Percentiles rank a stretch among this genome's conserved stretches.
Evolutionary conservation across 1,139 yeast genomes (phyloP).

Genomic region (Protomyces inundatus): DNA sequence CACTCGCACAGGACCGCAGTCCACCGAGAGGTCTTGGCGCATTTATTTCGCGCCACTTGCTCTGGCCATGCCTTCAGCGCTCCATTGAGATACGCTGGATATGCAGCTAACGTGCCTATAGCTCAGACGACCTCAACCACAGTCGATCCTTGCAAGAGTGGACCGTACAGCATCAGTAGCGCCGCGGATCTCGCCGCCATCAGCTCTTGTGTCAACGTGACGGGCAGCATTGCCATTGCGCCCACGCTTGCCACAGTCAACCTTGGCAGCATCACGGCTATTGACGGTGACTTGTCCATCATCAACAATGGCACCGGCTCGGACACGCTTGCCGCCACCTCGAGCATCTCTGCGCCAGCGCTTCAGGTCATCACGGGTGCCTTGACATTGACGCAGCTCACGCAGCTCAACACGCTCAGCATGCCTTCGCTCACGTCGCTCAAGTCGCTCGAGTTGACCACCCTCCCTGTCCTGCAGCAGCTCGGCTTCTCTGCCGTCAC

Average conservation of each 20-base stretch:
- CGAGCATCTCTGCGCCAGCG: constrained; percentile 67
- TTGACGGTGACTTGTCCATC: constrained; percentile 70
- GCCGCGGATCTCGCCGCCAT: constrained; percentile 72
- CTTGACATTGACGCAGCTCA: constrained; percentile 58
- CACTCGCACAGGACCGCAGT: no score
- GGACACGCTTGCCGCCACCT: constrained; percentile 40
- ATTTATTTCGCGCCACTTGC: no score
- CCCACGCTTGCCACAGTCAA: constrained; percentile 50
- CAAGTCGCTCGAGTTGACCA: constrained; percentile 69
- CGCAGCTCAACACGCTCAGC: constrained; percentile 61
- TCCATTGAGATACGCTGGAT: not conserved
- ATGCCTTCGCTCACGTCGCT: constrained; percentile 78
- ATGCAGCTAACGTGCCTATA: not conserved
- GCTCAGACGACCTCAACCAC: constrained; percentile 15
- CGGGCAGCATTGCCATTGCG: constrained; percentile 68
- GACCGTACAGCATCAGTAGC: constrained; percentile 43
- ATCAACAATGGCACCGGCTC: constrained; percentile 51
- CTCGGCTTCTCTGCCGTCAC: constrained; percentile 76
- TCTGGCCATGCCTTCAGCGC: not conserved
- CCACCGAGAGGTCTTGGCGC: no score
- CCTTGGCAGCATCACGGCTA: constrained; percentile 54
- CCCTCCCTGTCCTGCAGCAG: constrained; percentile 71
- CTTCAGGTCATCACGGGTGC: constrained; percentile 69
- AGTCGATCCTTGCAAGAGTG: constrained; percentile 40
- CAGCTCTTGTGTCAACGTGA: constrained; percentile 69